Conservation (phyloP, 345 rosid genomes). For the Lepidium africanum region DNA sequence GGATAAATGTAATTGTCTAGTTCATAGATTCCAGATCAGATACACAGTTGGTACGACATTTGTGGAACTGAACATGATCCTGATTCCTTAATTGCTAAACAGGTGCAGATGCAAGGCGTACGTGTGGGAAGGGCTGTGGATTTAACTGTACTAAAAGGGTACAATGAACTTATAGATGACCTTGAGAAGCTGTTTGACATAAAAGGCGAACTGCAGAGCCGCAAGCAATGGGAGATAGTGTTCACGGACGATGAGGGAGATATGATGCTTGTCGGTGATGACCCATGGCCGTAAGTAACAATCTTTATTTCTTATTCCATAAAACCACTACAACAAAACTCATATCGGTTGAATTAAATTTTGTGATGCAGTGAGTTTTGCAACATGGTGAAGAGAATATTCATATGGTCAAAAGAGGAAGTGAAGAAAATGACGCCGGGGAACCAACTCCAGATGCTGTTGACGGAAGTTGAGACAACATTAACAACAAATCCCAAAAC, state of each 20-base stretch:
- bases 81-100: slow-evolving; percentile 4
- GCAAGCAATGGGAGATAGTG: slow-evolving; percentile 76
- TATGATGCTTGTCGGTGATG: slow-evolving; percentile 93
- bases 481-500: slow-evolving; percentile 24
- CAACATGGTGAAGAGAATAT: slow-evolving; percentile 80
- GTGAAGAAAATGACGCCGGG: slow-evolving; percentile 65
- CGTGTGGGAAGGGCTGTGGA: slow-evolving; percentile 94
- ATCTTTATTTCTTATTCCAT: background rate
- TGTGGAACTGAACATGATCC: background rate
- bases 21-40: background rate
- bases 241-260: slow-evolving; percentile 93
- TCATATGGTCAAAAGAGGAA: slow-evolving; percentile 71
- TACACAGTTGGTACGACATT: background rate
- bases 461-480: slow-evolving; percentile 51
- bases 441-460: slow-evolving; percentile 41
- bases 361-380: slow-evolving; percentile 69
- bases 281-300: slow-evolving; percentile 87
- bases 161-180: slow-evolving; percentile 57
- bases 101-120: slow-evolving; percentile 93
- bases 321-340: background rate
- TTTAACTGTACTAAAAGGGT: slow-evolving; percentile 52
- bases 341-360: background rate
- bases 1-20: background rate
- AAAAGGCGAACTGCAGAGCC: slow-evolving; percentile 49
- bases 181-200: slow-evolving; percentile 81